Conservation (phyloP, 208 protist species). For the Lotmaria passim region DNA sequence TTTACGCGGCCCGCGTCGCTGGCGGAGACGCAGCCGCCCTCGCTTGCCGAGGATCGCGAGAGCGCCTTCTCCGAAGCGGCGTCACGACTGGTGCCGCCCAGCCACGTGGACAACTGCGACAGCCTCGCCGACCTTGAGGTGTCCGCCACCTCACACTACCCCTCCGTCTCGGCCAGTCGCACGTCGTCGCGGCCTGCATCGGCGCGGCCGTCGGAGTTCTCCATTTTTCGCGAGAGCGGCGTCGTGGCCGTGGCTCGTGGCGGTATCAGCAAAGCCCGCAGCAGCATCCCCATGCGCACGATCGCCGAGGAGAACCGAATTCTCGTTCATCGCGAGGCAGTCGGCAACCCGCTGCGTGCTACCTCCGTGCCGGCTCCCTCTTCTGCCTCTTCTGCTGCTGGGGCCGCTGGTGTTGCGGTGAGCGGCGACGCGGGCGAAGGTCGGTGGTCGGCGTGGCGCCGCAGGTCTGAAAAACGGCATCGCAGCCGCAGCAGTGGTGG, state of each 20-base stretch:
- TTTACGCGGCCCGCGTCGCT: constrained; percentile 9
- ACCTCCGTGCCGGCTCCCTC: constrained; percentile 14
- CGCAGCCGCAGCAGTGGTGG: constrained; percentile 35
- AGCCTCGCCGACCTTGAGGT: constrained; percentile 30
- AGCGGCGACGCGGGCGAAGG: background rate
- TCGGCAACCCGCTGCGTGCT: constrained; percentile 4
- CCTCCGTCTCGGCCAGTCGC: constrained; percentile 25
- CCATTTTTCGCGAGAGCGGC: constrained; percentile 74
- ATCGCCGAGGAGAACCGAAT: constrained; percentile 23
- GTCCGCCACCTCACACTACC: constrained; percentile 35
- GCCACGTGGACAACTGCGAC: constrained; percentile 23
- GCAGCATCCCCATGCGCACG: constrained; percentile 13
- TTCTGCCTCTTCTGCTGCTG: background rate
- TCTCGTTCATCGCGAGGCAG: constrained; percentile 16
- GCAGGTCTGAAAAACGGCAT: constrained; percentile 27
- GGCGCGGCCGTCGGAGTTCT: constrained; percentile 68
- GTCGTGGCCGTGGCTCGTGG: constrained; percentile 1
- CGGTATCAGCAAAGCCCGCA: constrained; percentile 10
- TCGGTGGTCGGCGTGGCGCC: constrained; percentile 10
- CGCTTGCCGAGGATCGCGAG: constrained; percentile 22
- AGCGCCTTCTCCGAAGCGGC: constrained; percentile 21
- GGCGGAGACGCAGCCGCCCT: constrained; percentile 19
- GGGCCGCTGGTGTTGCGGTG: no score
- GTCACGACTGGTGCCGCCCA: constrained; percentile 17
- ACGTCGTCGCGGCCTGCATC: constrained; percentile 38